Evolutionary conservation across 1,284 basidiomycete genomes (phyloP), one percentile per base, ranked within the genome.

Genomic region (Lignosus rhinocerotis): DNA sequence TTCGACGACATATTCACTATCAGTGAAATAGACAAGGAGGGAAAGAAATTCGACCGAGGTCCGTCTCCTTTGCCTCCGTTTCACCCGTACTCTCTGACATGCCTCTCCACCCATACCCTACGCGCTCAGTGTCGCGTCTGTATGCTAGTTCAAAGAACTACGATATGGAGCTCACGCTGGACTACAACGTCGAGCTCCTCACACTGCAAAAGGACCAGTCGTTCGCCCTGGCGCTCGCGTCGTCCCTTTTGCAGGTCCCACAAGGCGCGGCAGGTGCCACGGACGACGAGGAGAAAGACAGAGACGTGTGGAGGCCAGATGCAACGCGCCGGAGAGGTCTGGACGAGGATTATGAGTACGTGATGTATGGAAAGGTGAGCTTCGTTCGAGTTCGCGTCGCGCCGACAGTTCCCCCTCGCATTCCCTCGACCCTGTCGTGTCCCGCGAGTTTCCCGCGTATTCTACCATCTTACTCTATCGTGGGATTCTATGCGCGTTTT

Each of bases 11-110:
- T 94, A 33, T 96, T 97, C 76, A 89, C 85, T 7, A 89, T 96
- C 60, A 83, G 83, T 65, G 87, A 78, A 31, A 92, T 96, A 51
- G 92, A 97, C 79, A 88, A 87, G 71, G 94, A 96, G 71, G 96
- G 97, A 55, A 97, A 93, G 79, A 98, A 96, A 75, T 98, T 97
- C 67, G 96, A 98, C 75, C 81, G 96, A 88, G 96, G 96, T 96
- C 47, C 55, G 56, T 45, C 34, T 61, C 48, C 80, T 69, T 36
- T 44, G 53, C 45, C 34, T 36, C 25, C 19, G 16, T 44, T 11
- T 47, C 44, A 9, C 2, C 56, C 50, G 46, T 45, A 16, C 14
- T 55, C 51, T 46, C 43, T 16, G 11, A 0, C 34, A 42, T 17
- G 12, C 16, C 34, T 21, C 43, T 39, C 14, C 25, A 14, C 39